phyloP scores from a whole-genome alignment of 2,329 filamentous ascomycete genomes.

The Claviceps africana region DNA sequence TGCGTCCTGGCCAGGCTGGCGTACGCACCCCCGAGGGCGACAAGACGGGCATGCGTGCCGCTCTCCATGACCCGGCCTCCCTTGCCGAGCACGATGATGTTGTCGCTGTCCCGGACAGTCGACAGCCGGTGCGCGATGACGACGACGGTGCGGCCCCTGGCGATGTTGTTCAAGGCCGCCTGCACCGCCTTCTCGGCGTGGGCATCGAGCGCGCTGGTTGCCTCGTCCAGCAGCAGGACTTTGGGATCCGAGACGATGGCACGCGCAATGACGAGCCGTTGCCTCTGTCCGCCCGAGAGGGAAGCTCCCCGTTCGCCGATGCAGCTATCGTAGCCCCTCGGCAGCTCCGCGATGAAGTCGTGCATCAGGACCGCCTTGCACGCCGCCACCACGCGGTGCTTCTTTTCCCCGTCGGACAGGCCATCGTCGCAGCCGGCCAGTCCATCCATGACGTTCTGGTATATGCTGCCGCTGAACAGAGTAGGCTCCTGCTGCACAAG shows the following conservation, averaged over 20 bases:
- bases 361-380: constrained; percentile 37
- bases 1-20: constrained; percentile 32
- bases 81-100: constrained; percentile 49
- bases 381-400: constrained; percentile 29
- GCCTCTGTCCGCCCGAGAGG: constrained; percentile 52
- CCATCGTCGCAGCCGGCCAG: constrained; percentile 12
- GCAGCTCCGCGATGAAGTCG: constrained; percentile 37
- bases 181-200: constrained; percentile 39
- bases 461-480: constrained; percentile 38
- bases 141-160: constrained; percentile 47
- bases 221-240: constrained; percentile 55
- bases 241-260: constrained; percentile 50
- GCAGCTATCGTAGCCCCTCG: constrained; percentile 42
- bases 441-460: constrained; percentile 36
- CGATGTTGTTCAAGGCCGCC: constrained; percentile 37
- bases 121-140: constrained; percentile 49
- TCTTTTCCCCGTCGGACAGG: constrained; percentile 25
- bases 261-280: constrained; percentile 52
- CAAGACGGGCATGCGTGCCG: constrained; percentile 45
- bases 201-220: constrained; percentile 44
- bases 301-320: constrained; percentile 53
- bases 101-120: constrained; percentile 46
- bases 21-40: constrained; percentile 35
- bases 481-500: constrained; percentile 41
- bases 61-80: constrained; percentile 44